Conservation (phyloP, 2,329 filamentous ascomycete genomes). For the Sphaerostilbella broomeana region DNA sequence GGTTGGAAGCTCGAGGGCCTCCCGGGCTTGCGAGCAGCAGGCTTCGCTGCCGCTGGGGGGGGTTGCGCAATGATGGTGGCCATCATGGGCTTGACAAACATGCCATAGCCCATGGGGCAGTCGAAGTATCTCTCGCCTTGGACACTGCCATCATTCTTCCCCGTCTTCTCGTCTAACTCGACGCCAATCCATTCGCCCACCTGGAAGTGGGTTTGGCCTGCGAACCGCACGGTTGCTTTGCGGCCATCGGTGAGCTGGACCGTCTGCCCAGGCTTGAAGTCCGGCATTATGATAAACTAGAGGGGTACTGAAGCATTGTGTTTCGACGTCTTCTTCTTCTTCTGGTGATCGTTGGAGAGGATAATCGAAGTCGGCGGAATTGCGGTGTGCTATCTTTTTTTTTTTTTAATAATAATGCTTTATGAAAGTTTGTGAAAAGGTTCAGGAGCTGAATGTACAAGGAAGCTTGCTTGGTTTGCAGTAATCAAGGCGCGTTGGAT, state of each 20-base stretch:
- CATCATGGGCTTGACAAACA: slow-evolving; percentile 76
- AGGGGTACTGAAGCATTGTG: slow-evolving; percentile 25
- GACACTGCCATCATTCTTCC: slow-evolving; percentile 93
- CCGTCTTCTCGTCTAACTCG: slow-evolving; percentile 71
- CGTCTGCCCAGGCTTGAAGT: slow-evolving; percentile 61
- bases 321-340: not conserved
- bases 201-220: slow-evolving; percentile 74
- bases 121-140: slow-evolving; percentile 85
- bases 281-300: slow-evolving; percentile 42
- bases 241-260: slow-evolving; percentile 75
- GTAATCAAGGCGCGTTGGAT: slow-evolving; percentile 11
- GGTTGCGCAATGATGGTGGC: slow-evolving; percentile 53
- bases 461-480: not conserved
- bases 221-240: slow-evolving; percentile 70
- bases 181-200: slow-evolving; percentile 83
- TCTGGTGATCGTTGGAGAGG: not conserved
- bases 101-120: slow-evolving; percentile 66
- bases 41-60: slow-evolving; percentile 34
- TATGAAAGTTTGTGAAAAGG: not conserved
- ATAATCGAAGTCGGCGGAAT: no score
- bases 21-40: slow-evolving; percentile 32
- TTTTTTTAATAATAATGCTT: not conserved
- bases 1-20: slow-evolving; percentile 46
- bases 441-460: slow-evolving; percentile 2
- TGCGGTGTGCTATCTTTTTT: no score